phyloP scores from a whole-genome alignment of 2,329 filamentous ascomycete genomes.

The Fusarium bactridioides region DNA sequence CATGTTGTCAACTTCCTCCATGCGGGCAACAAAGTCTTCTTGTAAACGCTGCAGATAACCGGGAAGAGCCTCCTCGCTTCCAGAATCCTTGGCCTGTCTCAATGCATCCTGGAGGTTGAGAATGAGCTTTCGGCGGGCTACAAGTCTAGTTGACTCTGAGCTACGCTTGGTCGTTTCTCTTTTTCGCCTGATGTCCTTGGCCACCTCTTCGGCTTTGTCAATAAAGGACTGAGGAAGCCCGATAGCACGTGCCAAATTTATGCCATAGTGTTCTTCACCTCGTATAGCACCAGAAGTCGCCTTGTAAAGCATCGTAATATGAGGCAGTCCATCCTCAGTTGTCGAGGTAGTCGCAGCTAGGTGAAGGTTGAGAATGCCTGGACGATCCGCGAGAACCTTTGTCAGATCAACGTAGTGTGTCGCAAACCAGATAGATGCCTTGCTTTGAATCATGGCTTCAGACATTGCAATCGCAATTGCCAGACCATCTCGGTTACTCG shows the following conservation, averaged over 20 bases:
- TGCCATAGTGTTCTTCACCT: conserved; percentile 77
- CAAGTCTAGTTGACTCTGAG: conserved; percentile 65
- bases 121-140: conserved; percentile 75
- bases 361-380: conserved; percentile 84
- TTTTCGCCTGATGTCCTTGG: conserved; percentile 66
- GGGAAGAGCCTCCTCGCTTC: conserved; percentile 66
- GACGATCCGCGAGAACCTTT: conserved; percentile 74
- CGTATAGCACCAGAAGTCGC: conserved; percentile 75
- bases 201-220: conserved; percentile 71
- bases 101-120: conserved; percentile 77
- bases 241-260: conserved; percentile 79
- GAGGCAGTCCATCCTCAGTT: conserved; percentile 58
- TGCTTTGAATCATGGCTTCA: conserved; percentile 82
- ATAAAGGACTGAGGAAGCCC: conserved; percentile 75
- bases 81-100: conserved; percentile 69
- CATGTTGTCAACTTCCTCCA: conserved; percentile 68
- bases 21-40: conserved; percentile 75
- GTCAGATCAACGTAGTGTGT: conserved; percentile 91
- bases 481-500: conserved; percentile 86
- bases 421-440: conserved; percentile 87
- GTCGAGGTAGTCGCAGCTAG: conserved; percentile 72
- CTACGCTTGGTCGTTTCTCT: conserved; percentile 65
- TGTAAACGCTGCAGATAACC: conserved; percentile 56
- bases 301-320: conserved; percentile 89
- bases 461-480: conserved; percentile 90